Conservation (phyloP, 352 stramenopile species). For the Globisporangium canariense region DNA sequence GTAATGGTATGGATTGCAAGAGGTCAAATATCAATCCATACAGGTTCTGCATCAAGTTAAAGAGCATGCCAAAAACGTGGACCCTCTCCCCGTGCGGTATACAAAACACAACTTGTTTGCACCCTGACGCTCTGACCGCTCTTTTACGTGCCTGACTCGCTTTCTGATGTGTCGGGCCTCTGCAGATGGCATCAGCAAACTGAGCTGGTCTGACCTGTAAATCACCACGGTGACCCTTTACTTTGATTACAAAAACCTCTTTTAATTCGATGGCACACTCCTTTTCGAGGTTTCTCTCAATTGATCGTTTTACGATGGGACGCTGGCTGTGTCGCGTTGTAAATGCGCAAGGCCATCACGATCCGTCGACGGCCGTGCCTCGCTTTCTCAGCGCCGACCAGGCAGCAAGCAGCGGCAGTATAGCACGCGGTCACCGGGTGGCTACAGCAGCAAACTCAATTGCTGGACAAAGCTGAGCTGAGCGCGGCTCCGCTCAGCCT, state of each 20-base stretch:
- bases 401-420: background rate
- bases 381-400: constrained; percentile 10
- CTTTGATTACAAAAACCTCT: too few relatives aligned
- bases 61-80: background rate
- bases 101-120: background rate
- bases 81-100: background rate
- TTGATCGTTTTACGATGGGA: background rate
- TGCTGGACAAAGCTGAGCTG: too few relatives aligned
- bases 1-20: background rate
- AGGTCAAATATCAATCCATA: background rate
- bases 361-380: background rate
- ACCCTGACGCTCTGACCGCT: background rate
- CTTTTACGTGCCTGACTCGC: background rate
- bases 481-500: background rate
- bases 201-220: background rate
- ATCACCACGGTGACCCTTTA: background rate
- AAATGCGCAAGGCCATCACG: background rate
- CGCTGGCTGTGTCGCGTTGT: constrained; percentile 4
- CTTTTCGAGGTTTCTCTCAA: background rate
- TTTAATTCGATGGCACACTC: too few relatives aligned
- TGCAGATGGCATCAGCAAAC: background rate
- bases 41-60: background rate
- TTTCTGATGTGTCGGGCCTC: background rate
- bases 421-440: background rate
- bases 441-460: background rate